These are phyloP conservation scores for Phialophora chinensis DNA, from an alignment of 2,329 filamentous ascomycete genomes.

Conservation along the genomic window DNA sequence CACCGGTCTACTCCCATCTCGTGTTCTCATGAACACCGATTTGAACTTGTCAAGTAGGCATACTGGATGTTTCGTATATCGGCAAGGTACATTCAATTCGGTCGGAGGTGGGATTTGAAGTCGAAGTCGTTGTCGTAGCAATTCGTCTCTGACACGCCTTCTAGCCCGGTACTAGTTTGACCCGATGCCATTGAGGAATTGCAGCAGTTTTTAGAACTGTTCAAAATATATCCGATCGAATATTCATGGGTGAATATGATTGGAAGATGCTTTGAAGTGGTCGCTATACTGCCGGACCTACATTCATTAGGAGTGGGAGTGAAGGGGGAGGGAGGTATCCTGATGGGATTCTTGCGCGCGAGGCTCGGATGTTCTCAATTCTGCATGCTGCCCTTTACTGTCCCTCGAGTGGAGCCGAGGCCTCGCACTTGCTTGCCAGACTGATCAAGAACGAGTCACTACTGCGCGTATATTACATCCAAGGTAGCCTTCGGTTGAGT, in stretches of 20 bases:
- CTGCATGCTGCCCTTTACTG: not conserved
- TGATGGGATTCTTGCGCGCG: not conserved
- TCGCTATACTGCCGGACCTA: not conserved
- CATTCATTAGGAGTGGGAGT: not conserved
- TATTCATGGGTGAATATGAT: not conserved
- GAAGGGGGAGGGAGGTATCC: not conserved
- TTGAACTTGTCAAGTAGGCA: slow-evolving; percentile 2
- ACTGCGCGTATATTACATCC: not conserved
- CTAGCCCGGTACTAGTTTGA: not conserved
- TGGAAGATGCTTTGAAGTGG: not conserved
- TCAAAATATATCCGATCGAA: not conserved
- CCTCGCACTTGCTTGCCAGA: not conserved
- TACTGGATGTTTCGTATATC: too few species aligned
- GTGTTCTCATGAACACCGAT: not conserved
- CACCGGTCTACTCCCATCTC: not conserved
- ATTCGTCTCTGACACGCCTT: slow-evolving; percentile 1
- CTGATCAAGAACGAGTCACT: not conserved
- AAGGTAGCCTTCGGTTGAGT: not conserved
- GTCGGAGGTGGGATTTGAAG: not conserved
- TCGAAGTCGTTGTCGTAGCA: not conserved
- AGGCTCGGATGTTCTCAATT: not conserved
- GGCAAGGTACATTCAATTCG: not conserved
- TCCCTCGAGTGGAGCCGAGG: not conserved
- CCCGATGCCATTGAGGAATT: not conserved
- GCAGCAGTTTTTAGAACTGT: not conserved